Percentiles rank a stretch among this genome's conserved stretches.
Conservation (phyloP, 495 filamentous ascomycete genomes). For the Neurospora sp. region DNA sequence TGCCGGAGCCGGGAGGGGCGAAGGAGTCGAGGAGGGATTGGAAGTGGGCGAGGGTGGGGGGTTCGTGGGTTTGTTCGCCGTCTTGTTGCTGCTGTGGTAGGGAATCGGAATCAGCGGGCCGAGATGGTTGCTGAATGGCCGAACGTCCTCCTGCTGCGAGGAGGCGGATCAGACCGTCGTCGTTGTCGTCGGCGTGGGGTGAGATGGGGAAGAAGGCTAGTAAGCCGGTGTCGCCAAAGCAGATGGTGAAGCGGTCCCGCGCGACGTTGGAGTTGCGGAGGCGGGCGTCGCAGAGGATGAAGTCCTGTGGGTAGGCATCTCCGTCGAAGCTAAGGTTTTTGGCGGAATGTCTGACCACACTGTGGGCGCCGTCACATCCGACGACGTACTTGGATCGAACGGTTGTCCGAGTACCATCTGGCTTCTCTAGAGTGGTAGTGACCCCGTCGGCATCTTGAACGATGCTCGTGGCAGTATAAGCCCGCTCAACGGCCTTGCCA, state of each 20-base stretch:
- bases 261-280: constrained; percentile 22
- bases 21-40: constrained; percentile 18
- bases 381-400: constrained; percentile 32
- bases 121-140: constrained; percentile 6
- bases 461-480: constrained; percentile 23
- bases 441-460: constrained; percentile 26
- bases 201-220: constrained; percentile 23
- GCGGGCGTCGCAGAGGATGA: constrained; percentile 36
- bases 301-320: constrained; percentile 29
- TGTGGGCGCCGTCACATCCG: constrained; percentile 39
- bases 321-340: constrained; percentile 33
- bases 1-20: constrained; percentile 23
- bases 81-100: not conserved
- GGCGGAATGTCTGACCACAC: constrained; percentile 29
- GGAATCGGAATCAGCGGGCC: not conserved
- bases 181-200: not conserved
- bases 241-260: constrained; percentile 16
- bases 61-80: constrained; percentile 7
- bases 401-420: constrained; percentile 12
- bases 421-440: constrained; percentile 15
- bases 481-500: constrained; percentile 24
- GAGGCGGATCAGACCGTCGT: constrained; percentile 19
- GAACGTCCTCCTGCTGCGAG: constrained; percentile 10
- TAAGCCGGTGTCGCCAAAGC: constrained; percentile 16
- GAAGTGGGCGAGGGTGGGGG: constrained; percentile 22